Evolutionary conservation across 306 rosid species (phyloP).

Genomic region (Comarum palustre): DNA sequence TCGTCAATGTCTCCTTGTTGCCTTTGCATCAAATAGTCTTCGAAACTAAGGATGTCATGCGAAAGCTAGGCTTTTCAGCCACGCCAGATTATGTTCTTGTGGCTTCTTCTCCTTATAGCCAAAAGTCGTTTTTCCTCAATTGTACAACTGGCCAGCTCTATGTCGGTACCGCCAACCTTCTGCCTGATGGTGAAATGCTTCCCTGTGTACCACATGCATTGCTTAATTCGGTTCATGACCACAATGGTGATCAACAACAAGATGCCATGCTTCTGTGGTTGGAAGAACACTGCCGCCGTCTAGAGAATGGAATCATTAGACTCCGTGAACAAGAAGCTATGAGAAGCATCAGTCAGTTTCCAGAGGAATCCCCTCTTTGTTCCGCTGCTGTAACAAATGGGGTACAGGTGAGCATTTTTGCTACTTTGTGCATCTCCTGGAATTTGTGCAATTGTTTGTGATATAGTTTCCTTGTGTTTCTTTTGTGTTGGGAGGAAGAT

Average conservation of each 20-base stretch:
- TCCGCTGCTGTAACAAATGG: conserved; percentile 71
- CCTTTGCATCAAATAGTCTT: conserved; percentile 47
- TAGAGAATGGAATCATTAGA: conserved; percentile 66
- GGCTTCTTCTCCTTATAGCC: conserved; percentile 40
- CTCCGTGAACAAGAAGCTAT: conserved; percentile 38
- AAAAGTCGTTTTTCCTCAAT: conserved; percentile 69
- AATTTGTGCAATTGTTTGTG: background rate
- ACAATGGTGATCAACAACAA: conserved; percentile 44
- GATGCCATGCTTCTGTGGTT: conserved; percentile 90
- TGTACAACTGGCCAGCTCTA: conserved; percentile 64
- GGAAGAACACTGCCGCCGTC: conserved; percentile 80
- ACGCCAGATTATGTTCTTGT: conserved; percentile 51
- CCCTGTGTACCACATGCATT: conserved; percentile 70
- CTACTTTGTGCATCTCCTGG: background rate
- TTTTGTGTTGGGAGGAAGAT: conserved; percentile 13
- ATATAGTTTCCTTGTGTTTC: background rate
- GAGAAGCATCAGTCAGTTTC: conserved; percentile 64
- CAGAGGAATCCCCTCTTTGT: conserved; percentile 72
- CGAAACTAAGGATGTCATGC: conserved; percentile 37
- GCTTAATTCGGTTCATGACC: conserved; percentile 44
- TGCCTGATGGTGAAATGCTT: conserved; percentile 51
- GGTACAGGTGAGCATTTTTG: conserved; percentile 53
- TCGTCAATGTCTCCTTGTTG: conserved; percentile 62
- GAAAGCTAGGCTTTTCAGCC: conserved; percentile 33
- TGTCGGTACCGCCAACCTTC: conserved; percentile 63